Evolutionary conservation across 2,329 filamentous ascomycete genomes (phyloP), one percentile per base, ranked within the genome.

Genomic region (Xylaria hypoxylon): DNA sequence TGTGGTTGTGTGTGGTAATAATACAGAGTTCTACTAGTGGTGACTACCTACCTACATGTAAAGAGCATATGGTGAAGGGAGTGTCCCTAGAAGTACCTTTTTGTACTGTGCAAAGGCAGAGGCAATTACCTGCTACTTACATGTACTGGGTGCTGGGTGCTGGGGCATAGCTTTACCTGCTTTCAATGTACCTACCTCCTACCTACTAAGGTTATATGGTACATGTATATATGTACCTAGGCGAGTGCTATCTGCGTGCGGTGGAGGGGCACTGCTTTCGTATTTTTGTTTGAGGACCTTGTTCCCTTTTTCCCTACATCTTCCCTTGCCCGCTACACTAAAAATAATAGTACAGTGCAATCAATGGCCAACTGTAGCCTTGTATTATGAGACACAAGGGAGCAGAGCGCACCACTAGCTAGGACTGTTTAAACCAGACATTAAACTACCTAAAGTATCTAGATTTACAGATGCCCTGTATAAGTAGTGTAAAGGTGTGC

Each of bases 181-280:
- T 8, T 31, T 31, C 28, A 31, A 33, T 33, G 31, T 33, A 33
- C 5, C 31, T 33, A 33, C 31, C 13, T 15, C 35, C 35, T 38
- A 38, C 35, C 11, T 38, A 38, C 33, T 8, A 11, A 38, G 8
- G 11, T 38, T 38, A 38, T 38, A 15, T 38, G 13, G 7, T 33
- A 33, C 31, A 33, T 8, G 11, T 10, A 33, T 24, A 19, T 24
- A 38, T 26, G 31, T 33, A 33, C 31, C 31, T 51, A 40, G 40
- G 53, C 26, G 44, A 59, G 56, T 35, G 19, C 31, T 17, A 42
- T 48, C 56, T 31, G 56, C 56, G 42, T 59, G 40, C 56, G 35
- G 56, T 17, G 26, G 17, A 51, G 28, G 28, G 8, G 24, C 31
- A 17, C 44, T 2, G 53, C 40, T 44, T 57, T 57, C 53, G 53